Evolutionary conservation across 2,329 filamentous ascomycete species (phyloP).

Genomic region (Aspergillus fijiensis): DNA sequence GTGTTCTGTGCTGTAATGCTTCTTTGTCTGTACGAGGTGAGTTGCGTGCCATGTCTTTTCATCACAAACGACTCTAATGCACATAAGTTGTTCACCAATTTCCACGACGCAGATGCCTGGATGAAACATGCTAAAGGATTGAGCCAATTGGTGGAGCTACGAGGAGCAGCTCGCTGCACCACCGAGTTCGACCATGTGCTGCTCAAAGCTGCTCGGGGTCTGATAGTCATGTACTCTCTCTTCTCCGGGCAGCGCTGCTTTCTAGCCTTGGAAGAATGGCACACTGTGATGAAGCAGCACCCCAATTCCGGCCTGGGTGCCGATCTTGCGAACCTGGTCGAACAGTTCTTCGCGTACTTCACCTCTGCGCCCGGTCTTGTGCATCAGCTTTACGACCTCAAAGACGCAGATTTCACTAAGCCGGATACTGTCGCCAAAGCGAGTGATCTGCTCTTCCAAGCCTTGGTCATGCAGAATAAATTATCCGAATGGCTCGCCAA

Average conservation of each 20-base stretch:
- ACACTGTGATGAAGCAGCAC: slow-evolving; percentile 26
- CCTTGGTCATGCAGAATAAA: slow-evolving; percentile 23
- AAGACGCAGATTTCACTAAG: slow-evolving; percentile 15
- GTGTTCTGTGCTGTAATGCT: slow-evolving; percentile 31
- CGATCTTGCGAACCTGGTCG: slow-evolving; percentile 22
- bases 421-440: slow-evolving; percentile 13
- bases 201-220: slow-evolving; percentile 27
- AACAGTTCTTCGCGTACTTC: slow-evolving; percentile 29
- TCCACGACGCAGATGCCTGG: slow-evolving; percentile 26
- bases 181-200: slow-evolving; percentile 24
- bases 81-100: slow-evolving; percentile 28
- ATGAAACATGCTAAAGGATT: slow-evolving; percentile 33
- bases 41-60: neutral
- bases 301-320: slow-evolving; percentile 13
- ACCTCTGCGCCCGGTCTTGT: slow-evolving; percentile 28
- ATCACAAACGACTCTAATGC: slow-evolving; percentile 3
- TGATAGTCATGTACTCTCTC: slow-evolving; percentile 33
- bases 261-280: slow-evolving; percentile 26
- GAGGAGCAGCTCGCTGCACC: slow-evolving; percentile 24
- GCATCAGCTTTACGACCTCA: slow-evolving; percentile 27
- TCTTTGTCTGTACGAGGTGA: slow-evolving; percentile 32
- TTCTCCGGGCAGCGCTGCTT: slow-evolving; percentile 31
- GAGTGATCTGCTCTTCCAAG: slow-evolving; percentile 16
- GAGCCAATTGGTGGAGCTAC: slow-evolving; percentile 24
- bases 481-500: slow-evolving; percentile 24